Evolutionary conservation across 1,284 basidiomycete genomes (phyloP).

Genomic region (Ceratobasidium sp.): DNA sequence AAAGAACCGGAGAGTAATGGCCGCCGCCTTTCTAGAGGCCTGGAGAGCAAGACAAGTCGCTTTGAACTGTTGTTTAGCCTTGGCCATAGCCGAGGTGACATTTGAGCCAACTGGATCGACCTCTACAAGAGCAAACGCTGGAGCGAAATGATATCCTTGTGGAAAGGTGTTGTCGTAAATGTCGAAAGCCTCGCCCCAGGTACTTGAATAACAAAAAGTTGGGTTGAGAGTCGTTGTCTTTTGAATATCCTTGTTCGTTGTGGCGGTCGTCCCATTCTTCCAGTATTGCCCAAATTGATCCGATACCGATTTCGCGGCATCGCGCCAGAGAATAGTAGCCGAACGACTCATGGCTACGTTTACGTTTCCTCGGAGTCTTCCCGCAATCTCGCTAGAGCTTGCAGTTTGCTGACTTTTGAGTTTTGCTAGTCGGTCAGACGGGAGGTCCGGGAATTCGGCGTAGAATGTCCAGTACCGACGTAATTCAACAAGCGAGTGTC

Average conservation of each 20-base stretch:
- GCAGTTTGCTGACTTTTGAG: neutral
- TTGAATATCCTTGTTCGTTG: constrained; percentile 5
- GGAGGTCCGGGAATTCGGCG: constrained; percentile 50
- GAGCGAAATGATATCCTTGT: constrained; percentile 11
- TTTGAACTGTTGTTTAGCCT: constrained; percentile 57
- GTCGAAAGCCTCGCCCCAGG: constrained; percentile 3
- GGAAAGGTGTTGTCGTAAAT: neutral
- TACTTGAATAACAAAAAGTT: neutral
- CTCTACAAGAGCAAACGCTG: constrained; percentile 14
- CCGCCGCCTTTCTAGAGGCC: constrained; percentile 29
- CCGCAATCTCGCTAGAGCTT: neutral
- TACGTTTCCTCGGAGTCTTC: neutral
- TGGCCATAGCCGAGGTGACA: constrained; percentile 53
- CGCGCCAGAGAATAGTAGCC: neutral
- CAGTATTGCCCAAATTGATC: constrained; percentile 1
- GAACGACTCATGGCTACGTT: neutral
- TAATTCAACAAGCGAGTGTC: constrained; percentile 60
- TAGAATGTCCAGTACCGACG: constrained; percentile 63
- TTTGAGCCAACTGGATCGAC: neutral
- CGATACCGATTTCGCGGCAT: neutral
- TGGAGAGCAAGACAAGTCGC: constrained; percentile 59
- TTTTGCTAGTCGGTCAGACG: constrained; percentile 36
- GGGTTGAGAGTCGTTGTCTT: neutral
- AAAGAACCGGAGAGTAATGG: constrained; percentile 27
- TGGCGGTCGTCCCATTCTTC: constrained; percentile 3